Evolutionary conservation across 805 yeast species (phyloP).

Genomic region (Barnettozyma sucrosica): DNA sequence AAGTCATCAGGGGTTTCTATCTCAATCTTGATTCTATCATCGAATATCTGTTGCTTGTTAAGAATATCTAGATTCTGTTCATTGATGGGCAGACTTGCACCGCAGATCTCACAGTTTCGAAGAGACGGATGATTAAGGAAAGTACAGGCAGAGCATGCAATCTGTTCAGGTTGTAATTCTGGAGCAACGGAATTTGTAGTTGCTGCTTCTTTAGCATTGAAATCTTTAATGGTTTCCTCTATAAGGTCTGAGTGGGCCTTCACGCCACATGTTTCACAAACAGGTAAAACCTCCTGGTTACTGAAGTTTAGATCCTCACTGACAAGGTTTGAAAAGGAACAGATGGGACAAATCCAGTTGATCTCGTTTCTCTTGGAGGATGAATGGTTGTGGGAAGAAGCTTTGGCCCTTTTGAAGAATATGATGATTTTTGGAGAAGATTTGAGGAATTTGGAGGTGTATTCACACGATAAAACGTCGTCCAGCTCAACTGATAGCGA

Average conservation of each 20-base stretch:
- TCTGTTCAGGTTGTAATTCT: conserved; percentile 7
- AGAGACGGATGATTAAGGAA: conserved; percentile 79
- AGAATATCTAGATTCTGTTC: conserved; percentile 17
- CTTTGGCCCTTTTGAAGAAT: conserved; percentile 24
- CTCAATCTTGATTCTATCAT: conserved; percentile 28
- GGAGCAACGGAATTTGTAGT: neutral
- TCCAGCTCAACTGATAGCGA: conserved; percentile 45
- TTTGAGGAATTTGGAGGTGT: conserved; percentile 54
- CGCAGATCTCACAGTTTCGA: conserved; percentile 82
- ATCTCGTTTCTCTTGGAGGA: neutral
- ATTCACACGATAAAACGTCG: conserved; percentile 36
- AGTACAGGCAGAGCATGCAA: conserved; percentile 56
- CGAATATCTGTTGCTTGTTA: conserved; percentile 23
- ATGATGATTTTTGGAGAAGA: conserved; percentile 74
- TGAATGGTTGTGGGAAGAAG: neutral
- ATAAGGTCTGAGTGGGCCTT: conserved; percentile 34
- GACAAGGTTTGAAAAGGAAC: conserved; percentile 60
- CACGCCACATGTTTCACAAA: conserved; percentile 62
- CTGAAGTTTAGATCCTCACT: conserved; percentile 26
- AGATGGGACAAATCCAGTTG: conserved; percentile 84
- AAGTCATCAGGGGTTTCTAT: conserved; percentile 29
- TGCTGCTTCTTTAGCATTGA: neutral
- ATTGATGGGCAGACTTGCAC: conserved; percentile 41
- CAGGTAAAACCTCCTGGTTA: conserved; percentile 31
- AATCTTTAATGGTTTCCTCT: conserved; percentile 26